Base-by-base conservation (phyloP, 352 stramenopile species). In the Pythium monospermum region DNA sequence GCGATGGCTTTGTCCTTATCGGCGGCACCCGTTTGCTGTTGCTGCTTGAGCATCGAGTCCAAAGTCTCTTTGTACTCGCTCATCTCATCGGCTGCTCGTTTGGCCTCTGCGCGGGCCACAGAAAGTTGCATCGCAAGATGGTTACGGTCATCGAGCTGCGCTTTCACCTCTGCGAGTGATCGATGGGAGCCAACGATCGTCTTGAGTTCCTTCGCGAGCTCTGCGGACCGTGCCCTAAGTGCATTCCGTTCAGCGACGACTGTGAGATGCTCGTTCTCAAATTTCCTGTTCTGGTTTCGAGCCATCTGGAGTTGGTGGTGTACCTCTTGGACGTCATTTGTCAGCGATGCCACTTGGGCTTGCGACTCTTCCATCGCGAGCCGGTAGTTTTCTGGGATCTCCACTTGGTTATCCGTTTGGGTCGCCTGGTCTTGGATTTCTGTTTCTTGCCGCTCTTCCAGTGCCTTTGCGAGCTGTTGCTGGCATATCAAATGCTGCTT, bases 1-100 rank as follows among this genome's bases (percentile, higher is more conserved):
- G 71, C 69, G 26, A 38, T 49, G n/a, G 53, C 72, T 39, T 83
- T 86, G 53, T 82, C 75, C 49, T 87, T 89, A 55, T 91, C 75
- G n/a, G 73, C 65, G 41, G 70, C 53, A 2, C 55, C 55, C 21
- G 38, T 63, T 23, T 63, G 55, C 48, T 68, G 57, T 25, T 71
- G 59, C 53, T 82, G 68, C 54, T 66, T 70, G 16, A 67, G 33
- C 28, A 82, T 50, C n/a, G 45, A 57, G 22, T 85, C 68, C 27
- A 88, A 46, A 22, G 76, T 54, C 45, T 75, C 66, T 32, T 85
- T 87, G 52, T 79, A 79, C 51, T 87, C 70, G 7, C 68, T 48
- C 47, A 83, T 59, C 41, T 91, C 76, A 36, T 87, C 71, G 2
- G 55, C 61, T 19, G 61, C 64, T 33, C 69, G 68, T 53, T 84